Evolutionary conservation across 805 yeast species (phyloP).

Genomic region (Blastobotrys chiropterorum): DNA sequence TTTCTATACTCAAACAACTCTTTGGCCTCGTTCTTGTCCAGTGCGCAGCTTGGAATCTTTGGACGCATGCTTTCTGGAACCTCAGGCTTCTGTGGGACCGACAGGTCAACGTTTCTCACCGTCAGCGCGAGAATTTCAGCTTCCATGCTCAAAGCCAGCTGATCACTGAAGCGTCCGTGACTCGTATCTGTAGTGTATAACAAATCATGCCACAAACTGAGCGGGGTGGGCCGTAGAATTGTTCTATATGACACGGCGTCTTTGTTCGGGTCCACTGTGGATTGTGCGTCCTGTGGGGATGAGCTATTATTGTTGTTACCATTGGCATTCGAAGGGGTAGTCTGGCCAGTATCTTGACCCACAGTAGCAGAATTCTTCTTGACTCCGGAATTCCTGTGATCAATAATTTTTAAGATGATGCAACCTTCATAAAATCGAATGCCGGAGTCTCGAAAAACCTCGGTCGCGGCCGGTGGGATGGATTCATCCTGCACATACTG

Average conservation of each 20-base stretch:
- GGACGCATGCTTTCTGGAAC: constrained; percentile 31
- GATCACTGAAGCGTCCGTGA: constrained; percentile 62
- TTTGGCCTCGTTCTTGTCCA: constrained; percentile 11
- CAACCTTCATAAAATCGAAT: constrained; percentile 86
- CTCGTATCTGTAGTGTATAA: constrained; percentile 78
- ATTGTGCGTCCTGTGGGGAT: too few relatives aligned
- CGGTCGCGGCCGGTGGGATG: constrained; percentile 85
- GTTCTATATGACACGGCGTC: constrained; percentile 64
- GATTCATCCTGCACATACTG: constrained; percentile 73
- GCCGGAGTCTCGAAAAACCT: constrained; percentile 81
- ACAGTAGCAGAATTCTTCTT: background rate
- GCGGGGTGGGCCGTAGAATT: constrained; percentile 69
- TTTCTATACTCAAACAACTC: constrained; percentile 22
- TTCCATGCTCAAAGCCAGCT: constrained; percentile 74
- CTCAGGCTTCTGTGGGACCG: constrained; percentile 43
- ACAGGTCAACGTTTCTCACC: constrained; percentile 66
- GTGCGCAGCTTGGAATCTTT: background rate
- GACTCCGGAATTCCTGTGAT: constrained; percentile 50
- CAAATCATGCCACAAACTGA: constrained; percentile 78
- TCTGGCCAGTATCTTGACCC: background rate
- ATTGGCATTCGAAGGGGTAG: background rate
- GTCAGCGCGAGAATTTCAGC: constrained; percentile 78
- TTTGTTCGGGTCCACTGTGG: constrained; percentile 1
- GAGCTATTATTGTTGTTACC: background rate
- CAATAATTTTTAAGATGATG: constrained; percentile 76